A percentile compares a stretch with the other conserved stretches of the same genome.
phyloP scores from a whole-genome alignment of 2,329 filamentous ascomycete genomes.

The Talaromyces rugulosus region DNA sequence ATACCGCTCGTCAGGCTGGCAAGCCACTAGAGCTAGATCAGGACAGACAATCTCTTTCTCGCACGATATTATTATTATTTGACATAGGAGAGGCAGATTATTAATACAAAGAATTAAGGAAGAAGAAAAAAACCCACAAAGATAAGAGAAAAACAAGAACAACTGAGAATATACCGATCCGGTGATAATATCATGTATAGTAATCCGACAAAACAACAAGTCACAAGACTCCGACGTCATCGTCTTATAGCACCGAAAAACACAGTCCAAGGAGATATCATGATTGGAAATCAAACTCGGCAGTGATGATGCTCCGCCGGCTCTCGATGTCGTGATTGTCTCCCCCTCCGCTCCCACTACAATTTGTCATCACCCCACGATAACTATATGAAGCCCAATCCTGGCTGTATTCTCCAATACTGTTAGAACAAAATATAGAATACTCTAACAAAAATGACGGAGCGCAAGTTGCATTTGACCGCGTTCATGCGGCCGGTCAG shows the following conservation, averaged over 20 bases:
- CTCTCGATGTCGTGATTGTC: not conserved
- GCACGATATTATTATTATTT: no score
- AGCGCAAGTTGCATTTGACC: slow-evolving; percentile 48
- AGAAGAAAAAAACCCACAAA: not conserved
- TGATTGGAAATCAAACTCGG: not conserved
- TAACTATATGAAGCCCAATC: not conserved
- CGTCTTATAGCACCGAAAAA: not conserved
- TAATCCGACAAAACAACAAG: not conserved
- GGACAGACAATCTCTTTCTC: no score
- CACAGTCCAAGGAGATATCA: not conserved
- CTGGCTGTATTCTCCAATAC: no score
- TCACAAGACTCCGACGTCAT: not conserved
- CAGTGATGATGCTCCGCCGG: not conserved
- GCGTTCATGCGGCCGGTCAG: slow-evolving; percentile 58
- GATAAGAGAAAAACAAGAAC: not conserved
- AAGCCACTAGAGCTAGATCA: not conserved
- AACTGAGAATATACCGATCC: no score
- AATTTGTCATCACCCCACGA: not conserved
- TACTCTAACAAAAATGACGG: not conserved
- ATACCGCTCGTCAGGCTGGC: not conserved
- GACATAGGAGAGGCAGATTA: not conserved
- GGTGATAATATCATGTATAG: not conserved
- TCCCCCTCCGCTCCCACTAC: not conserved
- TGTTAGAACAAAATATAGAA: not conserved
- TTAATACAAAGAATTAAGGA: no score